Base-by-base conservation (phyloP, 345 rosid species). In the Euphorbia lathyris region DNA sequence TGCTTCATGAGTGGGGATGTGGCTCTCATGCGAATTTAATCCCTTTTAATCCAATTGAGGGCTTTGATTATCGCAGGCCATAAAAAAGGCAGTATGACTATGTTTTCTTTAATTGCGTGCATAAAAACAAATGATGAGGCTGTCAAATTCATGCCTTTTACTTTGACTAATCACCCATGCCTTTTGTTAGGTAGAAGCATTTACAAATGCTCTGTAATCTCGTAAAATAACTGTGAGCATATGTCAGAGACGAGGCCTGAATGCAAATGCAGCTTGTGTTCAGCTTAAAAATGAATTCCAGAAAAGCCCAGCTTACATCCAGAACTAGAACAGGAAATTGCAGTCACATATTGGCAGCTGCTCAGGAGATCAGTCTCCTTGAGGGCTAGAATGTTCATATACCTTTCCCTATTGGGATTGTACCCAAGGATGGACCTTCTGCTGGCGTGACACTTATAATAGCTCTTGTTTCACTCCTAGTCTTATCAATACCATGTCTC, bases 391-490 rank as follows among this genome's bases (percentile, higher is more conserved):
- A 92, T 82, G 67, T 95, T 75, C 99, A 95, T 81, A 87, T 95
- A 80, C 99, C 92, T 83, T 95, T 95, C 77, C 99, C 99, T 36
- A 91, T 97, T 36, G 99, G 99, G 72, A 97, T 98, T 25, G 89
- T 90, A 53, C 99, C 97, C 1, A 95, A 95, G 79, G 99, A 95
- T 56, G 99, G 99, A 17, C 99, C 99, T 26, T 95, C 99, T 65
- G 99, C 99, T 14, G 99, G 99, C 50, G 91, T 95, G 79, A 95
- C 99, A 71, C 82, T 95, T 55, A 98, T 95, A 58, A 92, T 98
- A 0, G 96, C 98, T 45, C 83, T 95, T 74, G 97, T 95, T 78
- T 95, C 99, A 17, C 74, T 95, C n/a, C n/a, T n/a, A n/a, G n/a
- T n/a, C n/a, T n/a, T n/a, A n/a, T n/a, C n/a, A n/a, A n/a, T n/a